Percentiles rank a stretch among this genome's conserved stretches.
phyloP scores from a whole-genome alignment of 2,329 filamentous ascomycete genomes.

The Mycosphaerella sp. region DNA sequence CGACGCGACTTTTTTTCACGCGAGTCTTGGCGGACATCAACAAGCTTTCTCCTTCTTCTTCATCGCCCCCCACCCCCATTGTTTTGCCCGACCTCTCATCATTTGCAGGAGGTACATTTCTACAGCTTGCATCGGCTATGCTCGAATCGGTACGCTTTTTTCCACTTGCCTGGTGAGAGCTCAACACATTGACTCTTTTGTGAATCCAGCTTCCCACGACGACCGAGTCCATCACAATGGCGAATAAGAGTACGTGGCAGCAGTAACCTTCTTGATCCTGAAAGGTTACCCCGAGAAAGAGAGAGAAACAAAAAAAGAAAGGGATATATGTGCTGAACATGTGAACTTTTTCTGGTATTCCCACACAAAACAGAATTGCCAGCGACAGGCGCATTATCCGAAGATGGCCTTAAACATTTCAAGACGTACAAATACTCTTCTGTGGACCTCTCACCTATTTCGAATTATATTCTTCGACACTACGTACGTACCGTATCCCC shows the following conservation, averaged over 20 bases:
- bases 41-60: neutral
- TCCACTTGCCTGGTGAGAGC: neutral
- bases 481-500: constrained; percentile 60
- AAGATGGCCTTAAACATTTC: constrained; percentile 84
- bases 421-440: constrained; percentile 96
- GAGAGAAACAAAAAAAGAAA: neutral
- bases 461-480: constrained; percentile 86
- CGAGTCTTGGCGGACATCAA: neutral
- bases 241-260: constrained; percentile 11
- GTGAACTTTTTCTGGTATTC: neutral
- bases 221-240: constrained; percentile 7
- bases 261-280: neutral
- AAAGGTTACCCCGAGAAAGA: neutral
- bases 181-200: neutral
- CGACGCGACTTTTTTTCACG: neutral
- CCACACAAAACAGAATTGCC: constrained; percentile 8
- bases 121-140: neutral
- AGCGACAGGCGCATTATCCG: constrained; percentile 51
- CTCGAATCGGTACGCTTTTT: constrained; percentile 1
- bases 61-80: too few relatives aligned
- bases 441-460: constrained; percentile 91
- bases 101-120: neutral
- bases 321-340: constrained; percentile 1
- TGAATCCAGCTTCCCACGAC: constrained; percentile 4
- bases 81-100: too few relatives aligned